Evolutionary conservation across 2,329 filamentous ascomycete species (phyloP).

Genomic region (Penicillium sp.): DNA sequence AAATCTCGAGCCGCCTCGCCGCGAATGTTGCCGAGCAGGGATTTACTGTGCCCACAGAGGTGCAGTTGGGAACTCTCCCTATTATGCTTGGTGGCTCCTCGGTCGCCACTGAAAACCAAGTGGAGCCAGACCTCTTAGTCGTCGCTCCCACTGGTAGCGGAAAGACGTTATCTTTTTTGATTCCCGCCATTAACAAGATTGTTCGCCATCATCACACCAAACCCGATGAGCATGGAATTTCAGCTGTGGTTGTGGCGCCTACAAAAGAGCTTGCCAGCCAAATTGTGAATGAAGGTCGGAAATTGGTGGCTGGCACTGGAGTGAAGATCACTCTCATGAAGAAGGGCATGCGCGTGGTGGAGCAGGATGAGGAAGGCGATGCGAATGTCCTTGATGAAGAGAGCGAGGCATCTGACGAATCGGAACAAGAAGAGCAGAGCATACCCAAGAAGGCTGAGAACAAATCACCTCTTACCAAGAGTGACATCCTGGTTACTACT

Average conservation of each 20-base stretch:
- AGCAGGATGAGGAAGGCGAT: constrained; percentile 43
- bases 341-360: constrained; percentile 73
- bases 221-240: constrained; percentile 57
- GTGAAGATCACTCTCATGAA: constrained; percentile 78
- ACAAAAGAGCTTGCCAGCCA: constrained; percentile 80
- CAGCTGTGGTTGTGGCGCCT: constrained; percentile 71
- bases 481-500: constrained; percentile 77
- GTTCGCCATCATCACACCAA: constrained; percentile 53
- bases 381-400: constrained; percentile 41
- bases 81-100: constrained; percentile 61
- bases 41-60: constrained; percentile 85
- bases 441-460: constrained; percentile 27
- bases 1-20: constrained; percentile 69
- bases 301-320: constrained; percentile 72
- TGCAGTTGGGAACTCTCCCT: constrained; percentile 83
- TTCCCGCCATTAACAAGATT: constrained; percentile 79
- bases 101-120: constrained; percentile 35
- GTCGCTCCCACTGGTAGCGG: constrained; percentile 94
- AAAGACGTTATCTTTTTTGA: constrained; percentile 90
- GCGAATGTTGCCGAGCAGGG: constrained; percentile 81
- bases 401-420: constrained; percentile 38
- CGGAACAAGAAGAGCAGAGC: constrained; percentile 32
- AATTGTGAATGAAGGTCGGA: constrained; percentile 78
- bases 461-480: constrained; percentile 59
- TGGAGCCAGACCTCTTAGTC: constrained; percentile 71